Evolutionary conservation across 1,284 basidiomycete genomes (phyloP), one percentile per base, ranked within the genome.

Genomic region (Ustilago cynodontis): DNA sequence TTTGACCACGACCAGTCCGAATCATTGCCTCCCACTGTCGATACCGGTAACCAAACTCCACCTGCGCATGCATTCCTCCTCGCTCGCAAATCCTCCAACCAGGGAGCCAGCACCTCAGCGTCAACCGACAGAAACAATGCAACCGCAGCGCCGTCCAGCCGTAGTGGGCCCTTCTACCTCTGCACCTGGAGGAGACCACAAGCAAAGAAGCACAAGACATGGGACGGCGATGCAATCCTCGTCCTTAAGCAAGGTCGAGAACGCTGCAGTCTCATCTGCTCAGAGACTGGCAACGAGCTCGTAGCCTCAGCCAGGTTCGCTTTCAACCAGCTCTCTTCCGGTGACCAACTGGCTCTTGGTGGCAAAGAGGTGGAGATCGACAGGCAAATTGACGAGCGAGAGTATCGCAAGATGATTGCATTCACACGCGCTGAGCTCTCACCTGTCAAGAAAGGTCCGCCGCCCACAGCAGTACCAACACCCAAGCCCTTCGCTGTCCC

Each of bases 201-300:
- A 81, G 88, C 88, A 24, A 91, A 90, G 86, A 95, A 94, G 87
- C 90, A 94, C 84, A 94, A 94, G 86, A 94, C 91, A 1, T 95
- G 94, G 94, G 93, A 95, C 78, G 93, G 82, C 8, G 87, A 87
- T 64, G 86, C 81, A 0, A 67, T 87, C 10, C 79, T 86, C 29
- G 69, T 82, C 37, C 66, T 83, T 35, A 72, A 82, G 33, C 57
- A 64, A 16, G 65, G 49, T 8, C 78, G 78, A 13, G 65, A 68
- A 14, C 69, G 72, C 2, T 79, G 80, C 60, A 71, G 59, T 16
- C 71, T 84, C 35, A 65, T 78, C 22, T 79, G 76, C 52, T 59
- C 74, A 28, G 76, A 84, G 43, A 77, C 72, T 13, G 78, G 78
- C 59, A 81, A 75, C 28, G 66, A 80, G 61, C 75, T 71, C 33